Conservation (phyloP, 75 land plant species). For the Selaginella tamariscina region DNA sequence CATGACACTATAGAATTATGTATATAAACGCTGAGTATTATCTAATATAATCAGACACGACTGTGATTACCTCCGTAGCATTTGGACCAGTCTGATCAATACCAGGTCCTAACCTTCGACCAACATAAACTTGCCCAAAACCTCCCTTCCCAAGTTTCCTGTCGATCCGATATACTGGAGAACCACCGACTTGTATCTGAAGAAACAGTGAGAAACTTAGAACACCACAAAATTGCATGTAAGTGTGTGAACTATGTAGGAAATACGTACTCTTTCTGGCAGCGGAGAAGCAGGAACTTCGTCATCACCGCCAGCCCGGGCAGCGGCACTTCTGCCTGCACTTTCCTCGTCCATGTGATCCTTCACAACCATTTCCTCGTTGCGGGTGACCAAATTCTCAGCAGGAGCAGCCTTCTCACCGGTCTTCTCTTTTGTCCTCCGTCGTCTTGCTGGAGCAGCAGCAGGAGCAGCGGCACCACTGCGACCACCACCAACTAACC, state of each 20-base stretch:
- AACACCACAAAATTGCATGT: neutral
- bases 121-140: neutral
- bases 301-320: neutral
- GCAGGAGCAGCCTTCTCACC: neutral
- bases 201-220: neutral
- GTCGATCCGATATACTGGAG: neutral
- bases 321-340: neutral
- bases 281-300: neutral
- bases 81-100: neutral
- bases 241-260: neutral
- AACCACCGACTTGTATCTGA: neutral
- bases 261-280: neutral
- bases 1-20: too few species aligned
- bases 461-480: neutral
- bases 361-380: neutral
- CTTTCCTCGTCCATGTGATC: neutral
- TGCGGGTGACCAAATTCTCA: neutral
- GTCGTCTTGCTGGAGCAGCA: neutral
- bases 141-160: neutral
- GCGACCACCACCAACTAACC: too few species aligned
- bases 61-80: neutral
- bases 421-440: neutral
- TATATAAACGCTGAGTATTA: too few species aligned
- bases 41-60: too few species aligned
- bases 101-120: neutral